Conservation (phyloP, 345 rosid species). For the Mercurialis annua region DNA sequence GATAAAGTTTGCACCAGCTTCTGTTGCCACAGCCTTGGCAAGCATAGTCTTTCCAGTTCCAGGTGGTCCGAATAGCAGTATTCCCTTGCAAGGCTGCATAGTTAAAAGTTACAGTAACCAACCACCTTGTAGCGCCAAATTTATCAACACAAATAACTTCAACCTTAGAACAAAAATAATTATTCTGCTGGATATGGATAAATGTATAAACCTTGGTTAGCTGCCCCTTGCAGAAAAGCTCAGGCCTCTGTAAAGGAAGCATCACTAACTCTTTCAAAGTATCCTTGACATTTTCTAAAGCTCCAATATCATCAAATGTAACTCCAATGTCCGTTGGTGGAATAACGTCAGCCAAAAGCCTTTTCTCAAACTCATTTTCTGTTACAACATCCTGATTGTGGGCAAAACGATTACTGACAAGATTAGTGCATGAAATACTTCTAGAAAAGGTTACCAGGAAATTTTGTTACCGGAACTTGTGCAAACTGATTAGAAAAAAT, state of each 20-base stretch:
- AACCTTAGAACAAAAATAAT: conserved; percentile 7
- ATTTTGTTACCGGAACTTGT: neutral
- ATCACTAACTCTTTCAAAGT: conserved; percentile 85
- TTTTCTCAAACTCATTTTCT: conserved; percentile 81
- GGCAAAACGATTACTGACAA: conserved; percentile 17
- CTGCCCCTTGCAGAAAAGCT: conserved; percentile 85
- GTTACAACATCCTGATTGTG: conserved; percentile 69
- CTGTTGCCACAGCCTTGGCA: conserved; percentile 98
- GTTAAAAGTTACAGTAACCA: conserved; percentile 8
- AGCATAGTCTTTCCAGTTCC: conserved; percentile 98
- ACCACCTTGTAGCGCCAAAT: neutral
- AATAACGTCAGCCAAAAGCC: conserved; percentile 73
- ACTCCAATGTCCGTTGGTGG: conserved; percentile 86
- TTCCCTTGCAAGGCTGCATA: conserved; percentile 86
- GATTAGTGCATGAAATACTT: conserved; percentile 5
- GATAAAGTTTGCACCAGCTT: conserved; percentile 94
- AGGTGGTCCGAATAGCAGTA: conserved; percentile 90
- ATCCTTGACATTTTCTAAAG: conserved; percentile 88
- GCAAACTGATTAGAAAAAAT: neutral
- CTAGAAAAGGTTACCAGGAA: neutral
- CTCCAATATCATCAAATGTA: conserved; percentile 89
- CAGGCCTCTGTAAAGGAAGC: conserved; percentile 89
- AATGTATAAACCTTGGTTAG: conserved; percentile 58
- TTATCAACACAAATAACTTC: neutral
- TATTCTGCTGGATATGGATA: neutral